A percentile compares a stretch with the other conserved stretches of the same genome.
These are phyloP conservation scores for Cladosporium sp. DNA, from an alignment of 2,329 filamentous ascomycete species.

Conservation along the genomic window DNA sequence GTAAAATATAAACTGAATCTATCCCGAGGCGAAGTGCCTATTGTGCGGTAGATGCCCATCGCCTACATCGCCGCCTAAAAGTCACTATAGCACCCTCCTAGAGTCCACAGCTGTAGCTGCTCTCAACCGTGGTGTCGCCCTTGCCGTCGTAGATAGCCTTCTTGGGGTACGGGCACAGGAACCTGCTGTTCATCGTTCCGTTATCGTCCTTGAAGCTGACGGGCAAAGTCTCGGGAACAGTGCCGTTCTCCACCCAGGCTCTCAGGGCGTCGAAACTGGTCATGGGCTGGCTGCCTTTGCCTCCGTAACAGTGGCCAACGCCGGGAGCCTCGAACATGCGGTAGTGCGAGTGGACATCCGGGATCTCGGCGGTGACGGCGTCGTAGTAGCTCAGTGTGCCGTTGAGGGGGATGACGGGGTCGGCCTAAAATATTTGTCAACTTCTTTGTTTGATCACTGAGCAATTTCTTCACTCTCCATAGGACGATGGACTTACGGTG, in stretches of 20 bases:
- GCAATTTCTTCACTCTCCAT: too few species aligned
- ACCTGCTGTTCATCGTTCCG: constrained; percentile 3
- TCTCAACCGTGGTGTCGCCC: constrained; percentile 9
- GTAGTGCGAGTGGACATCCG: constrained; percentile 29
- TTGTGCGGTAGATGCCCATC: too few species aligned
- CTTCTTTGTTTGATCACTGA: not conserved
- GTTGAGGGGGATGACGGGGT: constrained; percentile 9
- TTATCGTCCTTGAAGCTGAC: not conserved
- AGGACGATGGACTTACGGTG: not conserved
- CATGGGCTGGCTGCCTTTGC: constrained; percentile 22
- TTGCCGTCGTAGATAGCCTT: constrained; percentile 19
- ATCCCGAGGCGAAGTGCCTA: too few species aligned
- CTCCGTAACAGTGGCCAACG: constrained; percentile 34
- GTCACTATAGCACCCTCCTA: not conserved
- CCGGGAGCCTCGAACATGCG: constrained; percentile 38
- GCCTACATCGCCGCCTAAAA: not conserved
- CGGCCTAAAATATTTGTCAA: constrained; percentile 18
- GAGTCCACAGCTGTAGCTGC: not conserved
- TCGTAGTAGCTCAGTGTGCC: constrained; percentile 42
- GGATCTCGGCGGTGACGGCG: constrained; percentile 26
- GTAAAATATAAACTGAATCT: too few species aligned
- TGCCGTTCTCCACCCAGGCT: constrained; percentile 25
- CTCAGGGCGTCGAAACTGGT: constrained; percentile 9
- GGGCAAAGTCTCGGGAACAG: constrained; percentile 16
- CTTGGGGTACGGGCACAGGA: constrained; percentile 22